Base-by-base conservation (phyloP, 306 rosid species). In the Prunus mume region DNA sequence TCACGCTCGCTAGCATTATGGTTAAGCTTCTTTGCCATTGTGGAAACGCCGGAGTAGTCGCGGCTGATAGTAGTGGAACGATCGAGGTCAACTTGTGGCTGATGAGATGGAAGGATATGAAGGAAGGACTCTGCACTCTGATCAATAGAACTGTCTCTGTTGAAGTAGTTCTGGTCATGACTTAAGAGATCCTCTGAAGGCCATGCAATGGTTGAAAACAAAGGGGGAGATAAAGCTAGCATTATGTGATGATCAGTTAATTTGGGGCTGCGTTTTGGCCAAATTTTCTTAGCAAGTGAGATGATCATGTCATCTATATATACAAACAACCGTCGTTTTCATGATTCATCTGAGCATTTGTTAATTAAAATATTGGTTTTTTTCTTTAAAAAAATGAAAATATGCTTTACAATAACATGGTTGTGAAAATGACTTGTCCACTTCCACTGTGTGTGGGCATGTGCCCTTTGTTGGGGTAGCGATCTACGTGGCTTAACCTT, bases 1-100 rank as follows among this genome's bases (percentile, higher is more conserved):
- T 87, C 88, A 3, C 94, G 96, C 79, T 93, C 98, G 25, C 87
- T 88, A 19, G 94, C 98, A 69, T 91, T 93, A 79, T 93, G 98
- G 72, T 78, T 83, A 28, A 86, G 91, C 84, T 93, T 93, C 89
- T 81, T 90, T 2, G 69, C 82, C 80, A 62, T 62, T 4, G 71
- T 64, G 3, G 73, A 77, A 54, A 57, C 58, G 0, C 67, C 69
- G 60, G 6, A 15, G 56, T 49, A 15, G 3, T 57, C 62, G 28
- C 19, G 28, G 45, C 76, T 62, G 47, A 74, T 17, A 0, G 71
- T 27, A 2, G 79, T 67, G 54, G 72, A 13, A 52, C 17, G 43
- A 56, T 68, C 79, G 30, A 27, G 49, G 38, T 73, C 69, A 19
- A 56, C 9, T 43, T 52, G 81, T 12, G 32, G 66, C 22, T n/a